These are phyloP conservation scores for Pyracantha coccinea DNA, from an alignment of 331 rosid species.

Conservation along the genomic window DNA sequence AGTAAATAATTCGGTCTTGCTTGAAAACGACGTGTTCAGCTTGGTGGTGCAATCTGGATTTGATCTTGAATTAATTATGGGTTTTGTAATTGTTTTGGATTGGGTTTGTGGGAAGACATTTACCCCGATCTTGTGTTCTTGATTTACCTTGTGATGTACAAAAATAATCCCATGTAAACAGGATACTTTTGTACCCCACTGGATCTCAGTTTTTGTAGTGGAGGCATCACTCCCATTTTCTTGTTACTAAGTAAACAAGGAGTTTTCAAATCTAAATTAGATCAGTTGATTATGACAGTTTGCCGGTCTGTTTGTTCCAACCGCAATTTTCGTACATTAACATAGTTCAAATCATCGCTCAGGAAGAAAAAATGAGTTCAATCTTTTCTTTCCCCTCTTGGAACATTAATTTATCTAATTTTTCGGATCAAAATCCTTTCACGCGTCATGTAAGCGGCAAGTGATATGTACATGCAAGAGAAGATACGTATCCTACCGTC, in stretches of 20 bases:
- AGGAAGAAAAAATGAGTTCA: too few species aligned
- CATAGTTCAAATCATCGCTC: too few species aligned
- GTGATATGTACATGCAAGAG: background rate
- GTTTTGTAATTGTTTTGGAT: slow-evolving; percentile 40
- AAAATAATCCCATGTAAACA: background rate
- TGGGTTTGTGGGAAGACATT: slow-evolving; percentile 29
- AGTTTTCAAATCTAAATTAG: background rate
- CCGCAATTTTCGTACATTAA: too few species aligned
- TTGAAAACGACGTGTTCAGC: slow-evolving; percentile 38
- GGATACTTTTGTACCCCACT: background rate
- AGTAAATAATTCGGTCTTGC: slow-evolving; percentile 28
- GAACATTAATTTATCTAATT: too few species aligned
- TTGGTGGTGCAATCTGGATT: slow-evolving; percentile 31
- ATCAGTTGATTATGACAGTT: background rate
- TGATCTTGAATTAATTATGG: slow-evolving; percentile 31
- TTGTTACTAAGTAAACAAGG: background rate
- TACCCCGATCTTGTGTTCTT: slow-evolving; percentile 41
- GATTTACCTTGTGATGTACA: background rate
- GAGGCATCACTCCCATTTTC: background rate
- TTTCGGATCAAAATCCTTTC: too few species aligned
- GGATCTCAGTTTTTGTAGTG: background rate
- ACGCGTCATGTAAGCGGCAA: background rate
- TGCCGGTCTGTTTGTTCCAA: too few species aligned
- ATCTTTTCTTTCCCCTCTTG: too few species aligned
- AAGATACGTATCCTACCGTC: too few species aligned